phyloP scores from a whole-genome alignment of 202 grass and related monocot genomes.

The Sporobolus alterniflorus region DNA sequence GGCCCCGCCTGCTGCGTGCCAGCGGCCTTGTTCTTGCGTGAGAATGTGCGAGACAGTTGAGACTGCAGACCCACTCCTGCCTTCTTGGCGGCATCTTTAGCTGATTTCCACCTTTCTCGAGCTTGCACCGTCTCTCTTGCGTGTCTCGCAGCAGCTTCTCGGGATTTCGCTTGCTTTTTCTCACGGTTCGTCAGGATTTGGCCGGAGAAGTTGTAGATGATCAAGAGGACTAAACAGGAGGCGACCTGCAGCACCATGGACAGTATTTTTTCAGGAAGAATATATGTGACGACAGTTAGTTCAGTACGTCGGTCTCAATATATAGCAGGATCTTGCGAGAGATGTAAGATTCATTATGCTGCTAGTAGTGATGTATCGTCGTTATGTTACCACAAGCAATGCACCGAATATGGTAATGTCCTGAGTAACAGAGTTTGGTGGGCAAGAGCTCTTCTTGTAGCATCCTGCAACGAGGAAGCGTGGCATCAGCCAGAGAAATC shows the following conservation, averaged over 20 bases:
- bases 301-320: not conserved
- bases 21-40: constrained; percentile 33
- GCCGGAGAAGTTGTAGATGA: constrained; percentile 98
- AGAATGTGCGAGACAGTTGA: constrained; percentile 79
- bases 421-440: constrained; percentile 79
- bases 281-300: not conserved
- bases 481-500: not conserved
- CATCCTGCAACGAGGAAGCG: constrained; percentile 62
- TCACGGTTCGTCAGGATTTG: constrained; percentile 86
- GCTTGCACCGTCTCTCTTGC: constrained; percentile 72
- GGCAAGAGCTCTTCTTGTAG: constrained; percentile 78
- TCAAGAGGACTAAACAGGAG: constrained; percentile 65
- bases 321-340: not conserved
- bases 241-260: constrained; percentile 43
- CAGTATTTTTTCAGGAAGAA: not conserved
- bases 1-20: constrained; percentile 2
- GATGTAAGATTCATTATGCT: not conserved
- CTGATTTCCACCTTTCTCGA: constrained; percentile 81
- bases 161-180: constrained; percentile 85
- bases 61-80: constrained; percentile 64
- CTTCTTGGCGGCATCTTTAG: constrained; percentile 93
- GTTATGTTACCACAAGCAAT: constrained; percentile 74
- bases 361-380: not conserved
- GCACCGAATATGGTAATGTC: constrained; percentile 97
- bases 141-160: constrained; percentile 85